A percentile compares a stretch with the other conserved stretches of the same genome.
phyloP scores from a whole-genome alignment of 306 rosid genomes.

The Lotus japonicus region DNA sequence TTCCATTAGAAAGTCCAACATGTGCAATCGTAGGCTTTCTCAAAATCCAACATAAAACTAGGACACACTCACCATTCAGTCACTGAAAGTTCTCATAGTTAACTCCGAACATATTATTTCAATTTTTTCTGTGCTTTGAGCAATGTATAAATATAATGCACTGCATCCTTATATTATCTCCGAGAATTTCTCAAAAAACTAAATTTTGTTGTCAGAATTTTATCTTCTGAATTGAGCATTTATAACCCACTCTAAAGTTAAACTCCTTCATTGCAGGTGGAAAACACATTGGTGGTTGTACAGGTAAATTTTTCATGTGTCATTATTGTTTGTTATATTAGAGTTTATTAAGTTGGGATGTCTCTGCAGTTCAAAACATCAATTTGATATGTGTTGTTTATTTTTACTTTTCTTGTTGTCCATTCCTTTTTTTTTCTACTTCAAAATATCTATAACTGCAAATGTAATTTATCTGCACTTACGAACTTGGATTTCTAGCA shows the following conservation, averaged over 20 bases:
- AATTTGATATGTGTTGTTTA: neutral
- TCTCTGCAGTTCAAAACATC: neutral
- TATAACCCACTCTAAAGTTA: conserved; percentile 17
- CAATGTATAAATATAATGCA: neutral
- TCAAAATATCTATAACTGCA: neutral
- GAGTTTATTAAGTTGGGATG: neutral
- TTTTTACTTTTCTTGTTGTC: neutral
- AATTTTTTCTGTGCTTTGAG: neutral
- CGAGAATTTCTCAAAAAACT: neutral
- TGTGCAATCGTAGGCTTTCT: neutral
- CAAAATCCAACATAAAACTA: conserved; percentile 1
- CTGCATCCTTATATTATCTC: neutral
- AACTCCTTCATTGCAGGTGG: conserved; percentile 59
- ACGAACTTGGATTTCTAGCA: conserved; percentile 1
- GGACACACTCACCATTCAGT: neutral
- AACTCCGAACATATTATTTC: neutral
- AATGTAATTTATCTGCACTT: neutral
- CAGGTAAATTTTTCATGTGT: conserved; percentile 45
- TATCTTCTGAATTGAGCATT: neutral
- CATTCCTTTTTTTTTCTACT: neutral
- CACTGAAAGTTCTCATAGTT: neutral
- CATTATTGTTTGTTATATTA: neutral
- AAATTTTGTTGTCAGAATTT: neutral
- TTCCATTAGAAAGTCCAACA: neutral
- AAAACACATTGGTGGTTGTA: conserved; percentile 88